Base-by-base conservation (phyloP, 2,329 filamentous ascomycete genomes). In the Cercospora citrullina region DNA sequence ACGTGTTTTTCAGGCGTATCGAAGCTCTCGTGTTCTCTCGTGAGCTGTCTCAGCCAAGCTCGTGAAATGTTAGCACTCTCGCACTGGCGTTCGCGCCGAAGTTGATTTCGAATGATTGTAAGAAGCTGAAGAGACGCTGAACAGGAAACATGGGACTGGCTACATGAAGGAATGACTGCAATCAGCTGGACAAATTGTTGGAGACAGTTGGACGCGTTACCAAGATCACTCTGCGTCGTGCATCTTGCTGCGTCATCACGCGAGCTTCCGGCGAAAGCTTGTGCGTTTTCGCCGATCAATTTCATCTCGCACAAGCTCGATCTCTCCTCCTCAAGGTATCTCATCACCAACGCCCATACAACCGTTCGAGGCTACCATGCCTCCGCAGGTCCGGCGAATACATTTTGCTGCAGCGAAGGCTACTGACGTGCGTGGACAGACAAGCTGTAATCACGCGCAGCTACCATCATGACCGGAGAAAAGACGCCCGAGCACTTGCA, bases 401-500 rank as follows among this genome's bases (percentile, higher is more conserved):
- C 4, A 51, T 21, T 9, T 21, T 36, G 33, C 30, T 39, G 45
- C 26, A 21, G 28, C n/a, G 23, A 12, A 39, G 21, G 26, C 28
- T 58, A 66, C 65, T 68, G 58, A 68, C 65, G n/a, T 10, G 28
- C n/a, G 60, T 18, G 2, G 23, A 51, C 59, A 70, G 60, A 59
- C 33, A 45, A 28, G 30, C 26, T 26, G 23, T 53, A 53, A 30
- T 21, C n/a, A 58, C 28, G 53, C 7, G 12, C 45, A 26, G 30
- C 18, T 36, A 14, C 42, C 55, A 67, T 28, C 42, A 75, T 74
- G 71, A 39, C 71, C 39, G 28, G 70, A 60, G 68, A 72, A 60
- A 78, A 77, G 78, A 80, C 75, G 63, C 76, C 73, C 70, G 80
- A 73, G 79, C 77, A 83, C 51, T 72, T 76, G 42, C 82, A 84